A percentile compares a stretch with the other conserved stretches of the same genome.
Conservation (phyloP, 2,329 filamentous ascomycete genomes). For the Aspergillus texensis region DNA sequence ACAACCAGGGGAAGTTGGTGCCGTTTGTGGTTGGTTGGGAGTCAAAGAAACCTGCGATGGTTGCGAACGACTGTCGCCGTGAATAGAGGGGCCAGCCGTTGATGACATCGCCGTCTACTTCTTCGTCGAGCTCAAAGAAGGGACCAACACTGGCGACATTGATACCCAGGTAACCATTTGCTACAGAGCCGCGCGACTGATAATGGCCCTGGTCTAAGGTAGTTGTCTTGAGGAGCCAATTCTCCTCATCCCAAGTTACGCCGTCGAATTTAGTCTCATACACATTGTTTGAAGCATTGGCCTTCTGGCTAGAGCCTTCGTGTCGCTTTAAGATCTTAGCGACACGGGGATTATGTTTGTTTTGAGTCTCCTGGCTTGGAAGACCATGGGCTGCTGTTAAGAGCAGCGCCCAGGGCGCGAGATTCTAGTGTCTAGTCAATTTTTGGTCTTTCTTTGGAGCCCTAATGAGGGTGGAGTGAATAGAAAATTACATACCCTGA, state of each 20-base stretch:
- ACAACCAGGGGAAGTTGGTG: constrained; percentile 69
- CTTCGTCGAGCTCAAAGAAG: constrained; percentile 62
- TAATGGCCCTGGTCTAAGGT: constrained; percentile 60
- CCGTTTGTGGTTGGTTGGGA: constrained; percentile 60
- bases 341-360: constrained; percentile 20
- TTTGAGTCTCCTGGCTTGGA: neutral
- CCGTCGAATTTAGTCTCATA: constrained; percentile 55
- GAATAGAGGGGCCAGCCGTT: constrained; percentile 71
- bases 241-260: constrained; percentile 62
- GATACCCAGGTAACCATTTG: constrained; percentile 68
- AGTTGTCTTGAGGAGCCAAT: constrained; percentile 59
- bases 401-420: constrained; percentile 13
- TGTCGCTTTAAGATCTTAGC: constrained; percentile 24
- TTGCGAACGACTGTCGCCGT: constrained; percentile 66
- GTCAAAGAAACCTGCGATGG: constrained; percentile 69
- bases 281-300: constrained; percentile 25
- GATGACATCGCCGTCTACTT: constrained; percentile 55
- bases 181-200: constrained; percentile 62
- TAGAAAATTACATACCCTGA: constrained; percentile 11
- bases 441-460: neutral
- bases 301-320: constrained; percentile 9
- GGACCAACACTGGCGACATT: constrained; percentile 65
- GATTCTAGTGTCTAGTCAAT: constrained; percentile 7
- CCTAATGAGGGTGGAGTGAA: neutral
- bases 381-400: constrained; percentile 1